Conservation (phyloP, 129 eudicot species). For the Erigeron canadensis region DNA sequence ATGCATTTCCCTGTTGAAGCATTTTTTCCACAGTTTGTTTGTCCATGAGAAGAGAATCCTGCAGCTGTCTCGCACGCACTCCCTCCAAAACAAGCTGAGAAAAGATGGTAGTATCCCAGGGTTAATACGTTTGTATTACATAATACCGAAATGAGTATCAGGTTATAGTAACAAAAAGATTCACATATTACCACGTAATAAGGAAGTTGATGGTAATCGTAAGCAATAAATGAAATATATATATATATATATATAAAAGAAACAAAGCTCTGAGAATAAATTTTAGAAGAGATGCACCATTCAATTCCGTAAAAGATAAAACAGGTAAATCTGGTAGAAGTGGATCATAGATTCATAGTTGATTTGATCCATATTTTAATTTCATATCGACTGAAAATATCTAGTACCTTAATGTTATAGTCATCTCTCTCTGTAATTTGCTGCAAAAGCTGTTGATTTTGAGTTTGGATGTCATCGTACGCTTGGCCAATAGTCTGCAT, state of each 20-base stretch:
- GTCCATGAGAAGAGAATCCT: conserved; percentile 58
- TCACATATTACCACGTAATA: conserved; percentile 4
- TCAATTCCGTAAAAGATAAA: conserved; percentile 1
- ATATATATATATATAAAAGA: neutral
- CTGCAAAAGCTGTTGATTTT: conserved; percentile 89
- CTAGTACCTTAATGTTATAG: conserved; percentile 72
- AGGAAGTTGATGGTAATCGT: neutral
- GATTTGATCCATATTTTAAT: neutral
- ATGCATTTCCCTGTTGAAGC: conserved; percentile 52
- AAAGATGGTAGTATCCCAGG: conserved; percentile 7
- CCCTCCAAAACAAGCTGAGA: conserved; percentile 92
- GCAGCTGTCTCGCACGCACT: conserved; percentile 62
- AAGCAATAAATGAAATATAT: neutral
- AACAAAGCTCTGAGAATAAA: conserved; percentile 1
- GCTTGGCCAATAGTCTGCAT: conserved; percentile 91
- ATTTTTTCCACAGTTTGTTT: conserved; percentile 51
- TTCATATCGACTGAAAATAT: neutral
- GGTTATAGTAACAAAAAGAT: conserved; percentile 2
- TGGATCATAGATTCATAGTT: neutral
- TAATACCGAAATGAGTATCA: neutral
- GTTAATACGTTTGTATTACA: conserved; percentile 6
- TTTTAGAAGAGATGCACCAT: neutral
- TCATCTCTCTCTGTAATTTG: conserved; percentile 98
- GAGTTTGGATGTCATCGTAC: conserved; percentile 85
- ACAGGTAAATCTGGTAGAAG: neutral